Conservation (phyloP, 768 basidiomycete genomes). For the Trametes elegans region DNA sequence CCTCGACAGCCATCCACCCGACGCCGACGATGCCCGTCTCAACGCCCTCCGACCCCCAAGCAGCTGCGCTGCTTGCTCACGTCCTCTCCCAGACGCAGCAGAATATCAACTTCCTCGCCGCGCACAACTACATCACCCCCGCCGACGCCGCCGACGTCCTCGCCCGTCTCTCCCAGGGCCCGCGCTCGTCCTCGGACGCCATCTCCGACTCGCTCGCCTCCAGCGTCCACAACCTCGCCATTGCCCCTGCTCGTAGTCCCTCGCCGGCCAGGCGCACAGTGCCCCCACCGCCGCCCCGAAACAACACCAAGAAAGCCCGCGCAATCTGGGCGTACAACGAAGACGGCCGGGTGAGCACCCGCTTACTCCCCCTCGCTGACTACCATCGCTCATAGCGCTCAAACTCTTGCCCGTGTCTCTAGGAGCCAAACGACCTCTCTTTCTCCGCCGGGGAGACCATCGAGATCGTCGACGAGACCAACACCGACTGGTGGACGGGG, state of each 20-base stretch:
- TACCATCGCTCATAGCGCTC: neutral
- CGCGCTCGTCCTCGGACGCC: constrained; percentile 1
- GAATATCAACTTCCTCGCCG: constrained; percentile 46
- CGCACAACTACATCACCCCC: constrained; percentile 41
- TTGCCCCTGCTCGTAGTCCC: constrained; percentile 8
- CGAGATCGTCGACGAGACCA: constrained; percentile 76
- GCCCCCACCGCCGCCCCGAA: constrained; percentile 20
- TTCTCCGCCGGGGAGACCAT: constrained; percentile 77
- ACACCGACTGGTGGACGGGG: constrained; percentile 88
- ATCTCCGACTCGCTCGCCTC: constrained; percentile 13
- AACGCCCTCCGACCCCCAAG: constrained; percentile 26
- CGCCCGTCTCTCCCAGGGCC: constrained; percentile 34
- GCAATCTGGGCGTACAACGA: constrained; percentile 72
- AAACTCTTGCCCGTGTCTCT: neutral
- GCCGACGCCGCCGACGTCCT: constrained; percentile 40
- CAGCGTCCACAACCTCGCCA: constrained; percentile 20
- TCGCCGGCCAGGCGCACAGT: constrained; percentile 20
- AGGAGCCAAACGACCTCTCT: constrained; percentile 80
- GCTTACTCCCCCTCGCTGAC: neutral
- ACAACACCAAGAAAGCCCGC: constrained; percentile 37
- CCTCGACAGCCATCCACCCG: neutral
- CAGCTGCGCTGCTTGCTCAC: constrained; percentile 53
- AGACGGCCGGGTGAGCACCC: constrained; percentile 45
- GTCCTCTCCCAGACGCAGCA: constrained; percentile 45
- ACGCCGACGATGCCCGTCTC: constrained; percentile 12